phyloP scores from a whole-genome alignment of 1,284 basidiomycete genomes.

The Omphalotus olearius region DNA sequence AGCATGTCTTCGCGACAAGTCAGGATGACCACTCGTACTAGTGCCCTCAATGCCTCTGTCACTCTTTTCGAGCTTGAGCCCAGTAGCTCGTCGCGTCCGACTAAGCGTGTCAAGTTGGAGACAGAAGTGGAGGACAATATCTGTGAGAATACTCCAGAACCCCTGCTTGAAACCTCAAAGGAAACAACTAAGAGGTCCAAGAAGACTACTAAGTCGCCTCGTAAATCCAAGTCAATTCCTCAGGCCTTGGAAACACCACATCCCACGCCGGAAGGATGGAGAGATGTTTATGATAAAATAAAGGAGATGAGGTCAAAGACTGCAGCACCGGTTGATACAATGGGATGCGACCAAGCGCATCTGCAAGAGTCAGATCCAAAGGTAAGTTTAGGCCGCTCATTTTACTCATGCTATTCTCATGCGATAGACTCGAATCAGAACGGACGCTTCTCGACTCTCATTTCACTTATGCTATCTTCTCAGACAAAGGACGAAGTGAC shows the following conservation, averaged over 20 bases:
- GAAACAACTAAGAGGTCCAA: conserved; percentile 22
- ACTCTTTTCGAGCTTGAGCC: conserved; percentile 37
- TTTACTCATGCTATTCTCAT: background rate
- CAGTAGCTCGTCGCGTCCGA: conserved; percentile 20
- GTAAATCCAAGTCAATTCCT: conserved; percentile 44
- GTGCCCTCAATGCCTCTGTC: conserved; percentile 39
- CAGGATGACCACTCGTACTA: conserved; percentile 32
- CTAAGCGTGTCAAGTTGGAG: conserved; percentile 28
- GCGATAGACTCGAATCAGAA: conserved; percentile 41
- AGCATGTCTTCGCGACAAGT: too few relatives aligned
- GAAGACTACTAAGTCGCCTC: conserved; percentile 26
- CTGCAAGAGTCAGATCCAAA: conserved; percentile 10
- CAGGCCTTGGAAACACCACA: conserved; percentile 64
- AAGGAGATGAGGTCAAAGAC: conserved; percentile 72
- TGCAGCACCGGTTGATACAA: conserved; percentile 85
- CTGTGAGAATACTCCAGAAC: conserved; percentile 16
- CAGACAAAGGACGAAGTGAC: conserved; percentile 95
- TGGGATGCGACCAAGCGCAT: conserved; percentile 75
- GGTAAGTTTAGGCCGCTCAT: background rate
- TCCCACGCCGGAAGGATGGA: conserved; percentile 71
- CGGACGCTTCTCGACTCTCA: conserved; percentile 77
- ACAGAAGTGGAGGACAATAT: conserved; percentile 22
- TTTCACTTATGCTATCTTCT: conserved; percentile 93
- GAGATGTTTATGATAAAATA: conserved; percentile 72
- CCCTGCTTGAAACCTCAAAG: background rate